A percentile compares a stretch with the other conserved stretches of the same genome.
These are phyloP conservation scores for Letharia columbiana DNA, from an alignment of 495 filamentous ascomycete genomes.

Conservation along the genomic window DNA sequence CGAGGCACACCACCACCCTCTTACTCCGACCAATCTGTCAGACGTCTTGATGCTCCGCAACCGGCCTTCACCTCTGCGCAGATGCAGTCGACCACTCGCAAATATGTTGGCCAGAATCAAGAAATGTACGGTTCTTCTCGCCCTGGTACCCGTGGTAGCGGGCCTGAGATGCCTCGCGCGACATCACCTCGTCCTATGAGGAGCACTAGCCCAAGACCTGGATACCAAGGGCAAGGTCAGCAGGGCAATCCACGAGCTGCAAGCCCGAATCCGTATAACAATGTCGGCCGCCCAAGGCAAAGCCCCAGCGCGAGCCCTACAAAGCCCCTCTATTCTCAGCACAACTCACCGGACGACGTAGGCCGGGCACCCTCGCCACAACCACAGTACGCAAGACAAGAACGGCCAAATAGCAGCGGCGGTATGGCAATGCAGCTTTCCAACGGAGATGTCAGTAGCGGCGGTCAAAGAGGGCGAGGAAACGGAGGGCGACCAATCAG, in stretches of 20 bases:
- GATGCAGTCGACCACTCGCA: conserved; percentile 88
- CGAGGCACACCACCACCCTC: conserved; percentile 75
- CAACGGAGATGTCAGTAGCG: conserved; percentile 29
- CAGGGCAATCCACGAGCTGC: conserved; percentile 22
- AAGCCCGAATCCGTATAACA: conserved; percentile 28
- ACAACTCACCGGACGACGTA: conserved; percentile 47
- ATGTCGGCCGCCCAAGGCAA: conserved; percentile 16
- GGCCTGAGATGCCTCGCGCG: conserved; percentile 38
- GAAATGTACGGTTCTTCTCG: conserved; percentile 57
- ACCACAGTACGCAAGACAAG: conserved; percentile 49
- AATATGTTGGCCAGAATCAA: conserved; percentile 74
- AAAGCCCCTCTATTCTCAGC: conserved; percentile 34
- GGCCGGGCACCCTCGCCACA: conserved; percentile 51
- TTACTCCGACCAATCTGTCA: conserved; percentile 64
- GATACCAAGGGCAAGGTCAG: conserved; percentile 18
- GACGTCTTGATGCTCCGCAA: conserved; percentile 76
- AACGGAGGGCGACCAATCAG: conserved; percentile 30
- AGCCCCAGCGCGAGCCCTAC: conserved; percentile 23
- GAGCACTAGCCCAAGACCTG: conserved; percentile 49
- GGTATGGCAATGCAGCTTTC: conserved; percentile 81
- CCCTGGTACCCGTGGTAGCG: conserved; percentile 28
- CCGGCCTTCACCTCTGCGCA: conserved; percentile 85
- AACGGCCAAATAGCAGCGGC: conserved; percentile 56
- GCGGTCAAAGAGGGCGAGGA: conserved; percentile 18
- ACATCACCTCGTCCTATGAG: conserved; percentile 45